Evolutionary conservation across 139 green algal genomes (phyloP).

Genomic region (Auxenochlorella pyrenoidosa): DNA sequence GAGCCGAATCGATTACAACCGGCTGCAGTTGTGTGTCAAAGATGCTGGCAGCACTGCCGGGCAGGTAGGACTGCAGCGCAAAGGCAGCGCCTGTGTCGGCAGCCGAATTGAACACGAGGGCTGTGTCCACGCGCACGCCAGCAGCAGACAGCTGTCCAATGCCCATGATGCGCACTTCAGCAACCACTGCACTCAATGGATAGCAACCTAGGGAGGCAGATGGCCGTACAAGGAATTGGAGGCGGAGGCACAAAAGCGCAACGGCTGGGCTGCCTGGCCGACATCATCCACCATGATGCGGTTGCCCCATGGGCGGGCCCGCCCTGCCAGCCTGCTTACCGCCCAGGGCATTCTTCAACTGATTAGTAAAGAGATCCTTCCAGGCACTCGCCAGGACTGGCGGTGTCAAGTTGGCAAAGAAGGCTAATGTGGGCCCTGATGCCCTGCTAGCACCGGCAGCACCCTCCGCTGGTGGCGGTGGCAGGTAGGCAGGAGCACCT

Average conservation of each 20-base stretch:
- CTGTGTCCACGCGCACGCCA: not conserved
- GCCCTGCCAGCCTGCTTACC: no score
- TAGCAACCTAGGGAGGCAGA: not conserved
- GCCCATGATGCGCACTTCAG: not conserved
- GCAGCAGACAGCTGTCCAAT: not conserved
- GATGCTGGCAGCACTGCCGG: not conserved
- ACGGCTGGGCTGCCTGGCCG: not conserved
- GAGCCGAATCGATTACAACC: not conserved
- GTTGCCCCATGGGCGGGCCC: no score
- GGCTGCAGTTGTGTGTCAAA: not conserved
- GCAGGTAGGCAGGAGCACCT: no score
- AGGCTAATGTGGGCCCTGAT: no score
- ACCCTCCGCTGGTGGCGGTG: no score
- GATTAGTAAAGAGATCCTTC: no score
- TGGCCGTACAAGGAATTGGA: not conserved
- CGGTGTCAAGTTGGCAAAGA: no score
- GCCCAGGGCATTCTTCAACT: no score
- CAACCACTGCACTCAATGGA: not conserved
- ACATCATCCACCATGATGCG: no score
- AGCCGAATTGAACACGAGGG: not conserved
- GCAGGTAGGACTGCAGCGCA: not conserved
- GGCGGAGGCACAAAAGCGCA: not conserved
- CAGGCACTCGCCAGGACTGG: no score
- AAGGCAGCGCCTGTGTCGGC: not conserved
- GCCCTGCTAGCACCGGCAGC: no score